Percentiles rank a stretch among this genome's conserved stretches.
Evolutionary conservation across 1,139 yeast genomes (phyloP).

Genomic region (Saccharomyces pastorianus): DNA sequence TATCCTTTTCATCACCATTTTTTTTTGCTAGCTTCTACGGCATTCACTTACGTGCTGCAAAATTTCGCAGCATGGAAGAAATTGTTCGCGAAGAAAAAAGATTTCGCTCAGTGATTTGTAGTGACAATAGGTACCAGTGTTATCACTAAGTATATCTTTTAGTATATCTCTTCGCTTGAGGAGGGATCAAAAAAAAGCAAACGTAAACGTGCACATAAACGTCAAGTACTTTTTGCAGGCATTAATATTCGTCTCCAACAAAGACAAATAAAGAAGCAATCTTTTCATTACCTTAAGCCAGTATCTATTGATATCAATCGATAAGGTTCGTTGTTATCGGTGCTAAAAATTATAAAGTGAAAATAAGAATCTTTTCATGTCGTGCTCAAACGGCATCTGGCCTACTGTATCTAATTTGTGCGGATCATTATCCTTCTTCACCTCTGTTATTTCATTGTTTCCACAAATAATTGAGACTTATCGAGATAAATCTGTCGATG

Average conservation of each 20-base stretch:
- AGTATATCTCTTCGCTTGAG: background rate
- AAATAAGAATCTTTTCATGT: constrained; percentile 5
- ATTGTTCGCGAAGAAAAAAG: background rate
- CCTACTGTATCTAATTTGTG: constrained; percentile 30
- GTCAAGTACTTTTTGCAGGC: background rate
- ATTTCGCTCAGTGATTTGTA: background rate
- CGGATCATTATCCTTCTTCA: constrained; percentile 46
- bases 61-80: background rate
- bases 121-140: background rate
- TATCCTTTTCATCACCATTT: background rate
- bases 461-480: constrained; percentile 82
- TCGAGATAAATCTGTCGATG: constrained; percentile 71
- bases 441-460: constrained; percentile 81
- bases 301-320: background rate
- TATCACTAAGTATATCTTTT: background rate
- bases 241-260: background rate
- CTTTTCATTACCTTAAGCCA: background rate
- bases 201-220: background rate
- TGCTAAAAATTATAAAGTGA: background rate
- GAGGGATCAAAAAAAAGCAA: background rate
- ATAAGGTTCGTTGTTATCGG: background rate
- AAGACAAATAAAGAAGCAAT: background rate
- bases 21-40: background rate
- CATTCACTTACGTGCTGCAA: background rate
- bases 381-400: constrained; percentile 19